Base-by-base conservation (phyloP, 495 filamentous ascomycete genomes). In the Aspergillus sparsus region DNA sequence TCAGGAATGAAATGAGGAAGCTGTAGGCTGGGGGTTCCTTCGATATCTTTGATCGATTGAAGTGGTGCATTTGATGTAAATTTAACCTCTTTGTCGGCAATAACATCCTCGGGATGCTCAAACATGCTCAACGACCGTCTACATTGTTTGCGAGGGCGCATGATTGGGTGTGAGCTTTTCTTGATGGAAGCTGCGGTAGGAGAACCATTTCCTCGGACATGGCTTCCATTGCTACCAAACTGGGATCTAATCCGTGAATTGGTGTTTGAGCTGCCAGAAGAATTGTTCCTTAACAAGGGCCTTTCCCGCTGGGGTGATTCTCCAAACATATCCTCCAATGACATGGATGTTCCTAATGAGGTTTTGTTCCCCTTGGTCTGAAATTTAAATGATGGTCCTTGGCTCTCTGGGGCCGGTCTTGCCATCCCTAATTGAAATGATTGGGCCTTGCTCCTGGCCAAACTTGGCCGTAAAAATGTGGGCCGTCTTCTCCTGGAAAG, bases 51-150 rank as follows among this genome's bases (percentile, higher is more conserved):
- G 47, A 93, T 86, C 18, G 89, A 85, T 66, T 89, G 82, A 34
- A 92, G 76, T 49, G 77, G 75, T 71, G 74, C 71, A 70, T 77
- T 79, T 71, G 82, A 80, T 15, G 76, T 70, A 63, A 78, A 67
- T 62, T 77, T 72, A 44, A 81, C 82, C 57, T 87, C 82, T 66
- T 86, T 83, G 52, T 87, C 76, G 70, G 89, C 87, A 71, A 96
- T 88, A 18, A 97, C 81, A 68, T 98, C 94, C 56, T 83, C 90
- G 0, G 93, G 88, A 67, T 88, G 85, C 71, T 98, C 94, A 74
- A 93, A 98, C 94, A 98, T 98, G 79, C 93, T 97, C 68, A 96
- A 79, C 42, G 93, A 96, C 53, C 94, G 85, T 33, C 94, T 85
- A 62, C 91, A 93, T 61, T 90, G 89, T 70, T 95, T 96, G 62